Base-by-base conservation (phyloP, 495 filamentous ascomycete species). In the Podospora conica region DNA sequence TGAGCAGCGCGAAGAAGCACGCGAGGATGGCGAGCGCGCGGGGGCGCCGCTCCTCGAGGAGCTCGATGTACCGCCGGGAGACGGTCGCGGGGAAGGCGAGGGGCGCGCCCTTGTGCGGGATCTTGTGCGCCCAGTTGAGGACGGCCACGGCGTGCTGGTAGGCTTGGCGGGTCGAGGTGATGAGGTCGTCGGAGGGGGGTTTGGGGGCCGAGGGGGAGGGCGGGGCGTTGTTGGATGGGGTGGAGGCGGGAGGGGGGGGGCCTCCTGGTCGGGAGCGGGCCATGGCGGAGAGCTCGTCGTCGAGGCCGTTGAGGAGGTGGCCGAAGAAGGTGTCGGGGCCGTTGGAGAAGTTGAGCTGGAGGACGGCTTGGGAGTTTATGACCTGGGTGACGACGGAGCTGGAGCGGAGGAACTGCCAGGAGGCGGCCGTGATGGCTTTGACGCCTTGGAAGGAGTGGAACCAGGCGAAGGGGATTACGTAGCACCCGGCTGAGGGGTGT, bases 361-460 rank as follows among this genome's bases (percentile, higher is more conserved):
- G 73, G 5, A 79, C 81, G 1, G 79, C 82, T 61, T 86, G 84
- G 7, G 81, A 81, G 67, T 84, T 82, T 67, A 86, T 85, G 60
- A 86, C 84, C 15, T 79, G 79, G 5, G 78, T 79, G 28, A 84
- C 78, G 6, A 82, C 79, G 8, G 77, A 74, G 68, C 82, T 84
- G 24, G 72, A 73, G 12, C 84, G 74, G 11, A 86, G 71, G 76
- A 80, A 86, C 55, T 81, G 81, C 81, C 81, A 83, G 12, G 79
- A 80, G 8, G 79, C 76, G 8, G 81, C 78, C 1, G 81, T 81
- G 66, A 82, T 75, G 23, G 82, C 80, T 56, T 86, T 86, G 57
- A 85, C 81, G 15, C 84, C 84, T 63, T 85, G 84, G 70, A 85
- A 85, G n/a, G 83, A 78, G 64, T 85, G 82, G 60, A 86, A 86